phyloP scores from a whole-genome alignment of 805 yeast species.

The Blastobotrys chiropterorum region DNA sequence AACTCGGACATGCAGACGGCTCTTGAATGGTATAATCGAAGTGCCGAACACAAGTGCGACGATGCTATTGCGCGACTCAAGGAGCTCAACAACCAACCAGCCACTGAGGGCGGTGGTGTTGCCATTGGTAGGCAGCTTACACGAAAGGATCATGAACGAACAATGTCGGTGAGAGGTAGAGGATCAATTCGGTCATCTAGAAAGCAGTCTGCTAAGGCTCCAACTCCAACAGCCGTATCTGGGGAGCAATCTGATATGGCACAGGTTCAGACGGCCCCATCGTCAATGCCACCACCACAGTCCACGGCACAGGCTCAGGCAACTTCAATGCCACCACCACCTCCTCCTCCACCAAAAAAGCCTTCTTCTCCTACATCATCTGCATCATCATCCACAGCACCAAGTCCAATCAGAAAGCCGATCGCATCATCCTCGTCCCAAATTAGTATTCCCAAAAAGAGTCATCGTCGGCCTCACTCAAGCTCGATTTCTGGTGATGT shows the following conservation, averaged over 20 bases:
- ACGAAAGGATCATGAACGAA: constrained; percentile 21
- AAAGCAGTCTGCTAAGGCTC: constrained; percentile 1
- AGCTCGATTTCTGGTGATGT: background rate
- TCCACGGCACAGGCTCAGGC: too few relatives aligned
- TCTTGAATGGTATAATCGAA: constrained; percentile 42
- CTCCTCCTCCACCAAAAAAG: too few relatives aligned
- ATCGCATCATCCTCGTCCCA: background rate
- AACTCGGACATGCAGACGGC: constrained; percentile 40
- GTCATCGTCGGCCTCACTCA: background rate
- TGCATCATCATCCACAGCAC: background rate
- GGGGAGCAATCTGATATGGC: background rate
- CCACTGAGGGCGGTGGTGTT: background rate
- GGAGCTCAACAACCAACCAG: constrained; percentile 9
- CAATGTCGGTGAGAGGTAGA: constrained; percentile 17
- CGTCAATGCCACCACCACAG: background rate
- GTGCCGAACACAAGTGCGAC: constrained; percentile 45
- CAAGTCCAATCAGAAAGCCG: background rate
- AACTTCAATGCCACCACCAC: background rate
- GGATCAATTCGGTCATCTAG: constrained; percentile 13
- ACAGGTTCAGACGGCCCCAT: background rate
- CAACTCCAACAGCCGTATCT: too few relatives aligned
- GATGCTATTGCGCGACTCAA: constrained; percentile 30
- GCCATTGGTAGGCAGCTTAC: constrained; percentile 15
- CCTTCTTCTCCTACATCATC: too few relatives aligned
- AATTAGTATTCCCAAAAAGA: background rate